Base-by-base conservation (phyloP, 805 yeast species). In the Pichia nanzhaoensis region DNA sequence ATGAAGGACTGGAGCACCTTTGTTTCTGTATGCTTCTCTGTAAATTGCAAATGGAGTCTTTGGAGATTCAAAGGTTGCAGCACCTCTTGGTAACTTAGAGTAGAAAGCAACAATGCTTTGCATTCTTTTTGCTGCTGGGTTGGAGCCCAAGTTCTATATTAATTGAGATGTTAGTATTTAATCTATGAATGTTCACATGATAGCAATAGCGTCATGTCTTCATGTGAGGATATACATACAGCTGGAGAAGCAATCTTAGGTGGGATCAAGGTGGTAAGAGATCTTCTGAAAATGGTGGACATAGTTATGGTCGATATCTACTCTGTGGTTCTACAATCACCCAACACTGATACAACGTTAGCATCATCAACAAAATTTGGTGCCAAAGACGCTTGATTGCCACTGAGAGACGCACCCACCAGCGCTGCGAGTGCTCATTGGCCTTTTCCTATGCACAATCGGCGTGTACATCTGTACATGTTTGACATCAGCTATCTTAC, bases 61-160 rank as follows among this genome's bases (percentile, higher is more conserved):
- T 60, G 87, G 79, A 69, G 81, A 77, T 54, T 79, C 69, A 57
- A 80, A 80, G 55, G 91, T 81, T 50, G 95, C 95, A 49, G 83
- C 72, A 44, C 98, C 98, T 66, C 88, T 90, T 65, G 99, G 99
- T 60, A 91, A 80, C 58, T 88, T 82, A 74, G 91, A 86, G 84
- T 91, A 91, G 80, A 93, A 90, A 54, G 86, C 76, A 60, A 91
- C 97, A 60, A 91, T 95, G 67, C 86, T 85, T 56, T 87, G 83
- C 83, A 93, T 87, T 74, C 95, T 87, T 78, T 88, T 87, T 59
- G 98, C 98, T 60, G 91, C 84, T 62, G 97, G 96, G 73, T 89
- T 88, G 51, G 95, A 78, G 49, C 96, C 95, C 56, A 93, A 75
- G 84, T 88, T 90, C 84, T 38, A 31, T 24, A 37, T 14, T 37